phyloP scores from a whole-genome alignment of 768 basidiomycete species.

The Mrakia gelida region DNA sequence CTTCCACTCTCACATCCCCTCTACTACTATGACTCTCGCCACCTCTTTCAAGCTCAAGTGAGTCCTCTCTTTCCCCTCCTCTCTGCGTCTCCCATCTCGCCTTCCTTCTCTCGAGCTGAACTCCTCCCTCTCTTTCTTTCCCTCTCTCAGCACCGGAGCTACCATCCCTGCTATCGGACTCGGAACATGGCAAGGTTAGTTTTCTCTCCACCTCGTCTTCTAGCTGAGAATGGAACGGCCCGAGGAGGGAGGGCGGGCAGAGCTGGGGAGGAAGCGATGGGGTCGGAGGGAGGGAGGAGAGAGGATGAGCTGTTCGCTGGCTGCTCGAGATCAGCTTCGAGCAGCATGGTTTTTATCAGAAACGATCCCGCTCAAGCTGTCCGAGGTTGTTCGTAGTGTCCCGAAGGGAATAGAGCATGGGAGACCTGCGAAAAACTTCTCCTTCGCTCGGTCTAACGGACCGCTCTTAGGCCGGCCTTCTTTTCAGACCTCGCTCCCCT shows the following conservation, averaged over 20 bases:
- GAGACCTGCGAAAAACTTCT: background rate
- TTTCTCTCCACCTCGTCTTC: background rate
- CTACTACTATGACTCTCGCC: slow-evolving; percentile 4
- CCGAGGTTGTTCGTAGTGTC: too few relatives aligned
- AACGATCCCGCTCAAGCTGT: too few relatives aligned
- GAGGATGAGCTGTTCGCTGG: too few relatives aligned
- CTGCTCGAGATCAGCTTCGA: too few relatives aligned
- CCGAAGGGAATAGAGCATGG: background rate
- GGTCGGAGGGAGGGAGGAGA: too few relatives aligned
- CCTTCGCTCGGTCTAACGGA: background rate
- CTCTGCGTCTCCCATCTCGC: background rate
- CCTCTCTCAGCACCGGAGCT: slow-evolving; percentile 60
- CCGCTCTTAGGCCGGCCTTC: background rate
- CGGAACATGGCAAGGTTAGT: slow-evolving; percentile 45
- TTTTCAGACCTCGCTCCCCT: background rate
- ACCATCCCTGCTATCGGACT: slow-evolving; percentile 71
- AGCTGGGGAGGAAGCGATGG: background rate
- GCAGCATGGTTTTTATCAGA: too few relatives aligned
- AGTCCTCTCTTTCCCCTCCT: background rate
- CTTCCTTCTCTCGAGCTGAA: background rate
- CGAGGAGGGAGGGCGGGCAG: too few relatives aligned
- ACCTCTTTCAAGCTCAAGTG: slow-evolving; percentile 30
- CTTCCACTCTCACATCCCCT: background rate
- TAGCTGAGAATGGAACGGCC: too few relatives aligned
- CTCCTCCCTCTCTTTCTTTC: background rate